Base-by-base conservation (phyloP, 2,329 filamentous ascomycete genomes). In the Aureobasidium pullulans region DNA sequence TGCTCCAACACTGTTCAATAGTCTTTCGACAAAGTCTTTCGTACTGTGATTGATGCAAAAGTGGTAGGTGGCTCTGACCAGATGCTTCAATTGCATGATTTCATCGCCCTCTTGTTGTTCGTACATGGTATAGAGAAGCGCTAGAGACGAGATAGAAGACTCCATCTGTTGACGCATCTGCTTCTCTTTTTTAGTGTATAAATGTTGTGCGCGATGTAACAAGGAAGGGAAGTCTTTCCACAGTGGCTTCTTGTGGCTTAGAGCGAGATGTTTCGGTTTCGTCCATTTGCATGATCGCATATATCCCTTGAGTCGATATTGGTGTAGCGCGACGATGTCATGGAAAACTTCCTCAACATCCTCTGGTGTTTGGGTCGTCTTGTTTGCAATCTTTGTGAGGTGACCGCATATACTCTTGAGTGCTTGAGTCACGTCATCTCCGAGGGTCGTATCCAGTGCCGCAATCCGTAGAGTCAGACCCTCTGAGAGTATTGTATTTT, bases 111-210 rank as follows among this genome's bases (percentile, higher is more conserved):
- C 47, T 9, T 59, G 23, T 23, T 23, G 23, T 23, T 23, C 23
- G 3, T 23, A 23, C 23, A 23, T 4, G 23, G 23, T 23, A 23
- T 23, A 23, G 23, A 23, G 23, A 23, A 23, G 23, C 23, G 23
- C 23, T 4, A 23, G 23, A 23, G 23, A 23, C 23, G 23, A 23
- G 3, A 23, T 23, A 23, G 23, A 23, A 59, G 3, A 31, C 13
- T n/a, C 47, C 23, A 52, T 37, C 57, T 44, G 28, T 11, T 52
- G 57, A 4, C 6, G 53, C 19, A 39, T 16, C n/a, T 4, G 47
- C 31, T 19, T 59, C 57, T 59, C 57, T 16, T 39, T 42, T 16
- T 59, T 59, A 8, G 57, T 59, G 39, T 59, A 59, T 1, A 59
- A 11, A 13, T 53, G 53, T 15, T 59, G 47, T 4, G 42, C 15